These are phyloP conservation scores for Astrocystis sublimbata DNA, from an alignment of 495 filamentous ascomycete genomes.

Conservation along the genomic window DNA sequence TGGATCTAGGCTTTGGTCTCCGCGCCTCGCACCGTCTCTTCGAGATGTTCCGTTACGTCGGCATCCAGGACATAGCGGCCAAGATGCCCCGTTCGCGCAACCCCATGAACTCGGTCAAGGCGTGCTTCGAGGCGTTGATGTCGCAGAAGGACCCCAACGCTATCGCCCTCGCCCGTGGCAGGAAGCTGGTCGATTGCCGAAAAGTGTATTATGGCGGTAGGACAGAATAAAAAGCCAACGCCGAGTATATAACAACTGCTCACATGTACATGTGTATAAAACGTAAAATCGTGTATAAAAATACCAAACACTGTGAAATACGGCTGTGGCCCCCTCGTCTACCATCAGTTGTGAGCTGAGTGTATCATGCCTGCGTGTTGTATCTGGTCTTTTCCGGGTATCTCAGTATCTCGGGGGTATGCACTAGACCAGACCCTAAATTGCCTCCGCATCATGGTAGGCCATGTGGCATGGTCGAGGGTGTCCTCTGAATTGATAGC, in stretches of 20 bases:
- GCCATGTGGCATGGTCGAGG: background rate
- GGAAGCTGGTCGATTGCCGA: constrained; percentile 91
- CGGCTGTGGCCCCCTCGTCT: background rate
- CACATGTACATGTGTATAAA: constrained; percentile 17
- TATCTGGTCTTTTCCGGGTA: background rate
- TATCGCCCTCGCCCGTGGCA: constrained; percentile 80
- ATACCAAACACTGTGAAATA: background rate
- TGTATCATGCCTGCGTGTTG: background rate
- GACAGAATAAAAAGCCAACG: constrained; percentile 42
- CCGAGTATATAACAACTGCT: background rate
- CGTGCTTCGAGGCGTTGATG: constrained; percentile 76
- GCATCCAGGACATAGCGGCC: constrained; percentile 83
- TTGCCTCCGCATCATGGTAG: background rate
- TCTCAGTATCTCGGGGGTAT: constrained; percentile 6
- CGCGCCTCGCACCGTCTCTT: constrained; percentile 88
- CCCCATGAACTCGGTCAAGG: constrained; percentile 96
- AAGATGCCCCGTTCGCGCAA: constrained; percentile 77
- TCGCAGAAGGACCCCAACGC: constrained; percentile 84
- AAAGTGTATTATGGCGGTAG: constrained; percentile 95
- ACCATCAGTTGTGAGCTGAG: too few species aligned
- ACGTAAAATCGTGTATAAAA: constrained; percentile 3
- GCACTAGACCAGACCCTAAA: background rate
- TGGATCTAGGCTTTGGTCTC: constrained; percentile 76
- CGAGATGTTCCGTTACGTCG: constrained; percentile 81
- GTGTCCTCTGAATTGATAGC: too few species aligned